Conservation (phyloP, 225 moss, liverwort and hornwort species). For the Thuidium tamariscinum region DNA sequence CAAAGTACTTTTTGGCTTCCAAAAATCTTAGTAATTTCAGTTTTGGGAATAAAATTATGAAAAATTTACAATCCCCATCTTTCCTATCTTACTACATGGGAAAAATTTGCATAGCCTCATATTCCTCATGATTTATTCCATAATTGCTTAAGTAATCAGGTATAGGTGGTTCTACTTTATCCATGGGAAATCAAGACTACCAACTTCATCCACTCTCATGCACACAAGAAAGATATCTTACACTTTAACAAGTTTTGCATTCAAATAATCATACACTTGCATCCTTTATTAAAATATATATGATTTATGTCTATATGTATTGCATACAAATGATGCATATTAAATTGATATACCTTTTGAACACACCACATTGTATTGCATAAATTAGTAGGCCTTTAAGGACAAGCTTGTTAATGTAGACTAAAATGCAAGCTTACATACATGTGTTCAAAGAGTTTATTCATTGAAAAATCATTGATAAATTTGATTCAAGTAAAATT, state of each 20-base stretch:
- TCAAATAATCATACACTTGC: too few species aligned
- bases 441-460: too few species aligned
- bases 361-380: neutral
- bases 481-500: neutral
- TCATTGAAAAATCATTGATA: neutral
- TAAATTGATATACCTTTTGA: neutral
- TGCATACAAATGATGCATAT: neutral
- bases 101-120: too few species aligned
- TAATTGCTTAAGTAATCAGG: too few species aligned
- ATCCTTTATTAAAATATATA: neutral
- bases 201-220: rapidly evolving
- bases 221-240: too few species aligned
- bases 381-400: neutral
- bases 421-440: neutral
- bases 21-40: too few species aligned
- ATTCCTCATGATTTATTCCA: too few species aligned
- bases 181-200: neutral
- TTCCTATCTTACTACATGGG: too few species aligned
- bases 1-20: too few species aligned
- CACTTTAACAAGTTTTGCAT: neutral
- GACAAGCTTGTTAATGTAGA: neutral
- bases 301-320: neutral
- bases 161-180: too few species aligned
- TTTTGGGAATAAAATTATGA: too few species aligned
- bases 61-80: too few species aligned